These are phyloP conservation scores for Rhizophagus sp. DNA, from an alignment of 192 early-diverging fungal species.

Conservation along the genomic window DNA sequence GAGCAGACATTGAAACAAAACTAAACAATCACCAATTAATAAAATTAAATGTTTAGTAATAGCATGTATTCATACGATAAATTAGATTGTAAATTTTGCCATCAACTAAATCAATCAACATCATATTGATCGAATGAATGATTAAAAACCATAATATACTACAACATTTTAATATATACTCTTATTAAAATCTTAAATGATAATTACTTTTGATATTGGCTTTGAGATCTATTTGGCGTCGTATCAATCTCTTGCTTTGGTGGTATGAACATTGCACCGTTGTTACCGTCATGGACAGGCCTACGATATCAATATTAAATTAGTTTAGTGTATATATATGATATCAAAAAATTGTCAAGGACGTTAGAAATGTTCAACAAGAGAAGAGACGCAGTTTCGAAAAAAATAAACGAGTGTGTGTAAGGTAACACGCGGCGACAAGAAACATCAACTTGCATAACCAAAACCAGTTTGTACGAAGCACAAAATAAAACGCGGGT, in stretches of 20 bases:
- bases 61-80: neutral
- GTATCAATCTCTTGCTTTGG: constrained; percentile 18
- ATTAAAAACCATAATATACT: neutral
- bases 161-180: too few species aligned
- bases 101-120: neutral
- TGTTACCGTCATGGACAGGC: constrained; percentile 19
- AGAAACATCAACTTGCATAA: constrained; percentile 17
- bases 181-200: neutral
- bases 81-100: neutral
- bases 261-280: constrained; percentile 4
- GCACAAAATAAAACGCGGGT: constrained; percentile 19
- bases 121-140: neutral
- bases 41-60: neutral
- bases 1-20: constrained; percentile 15
- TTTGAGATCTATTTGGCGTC: constrained; percentile 1
- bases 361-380: neutral
- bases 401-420: constrained; percentile 2
- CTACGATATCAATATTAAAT: constrained; percentile 9
- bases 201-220: constrained; percentile 1
- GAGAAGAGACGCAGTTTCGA: neutral
- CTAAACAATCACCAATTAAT: neutral
- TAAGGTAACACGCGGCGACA: constrained; percentile 28
- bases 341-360: neutral
- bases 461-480: constrained; percentile 27
- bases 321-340: neutral